Evolutionary conservation across 75 land plant species (phyloP).

Genomic region (Pinus taeda): DNA sequence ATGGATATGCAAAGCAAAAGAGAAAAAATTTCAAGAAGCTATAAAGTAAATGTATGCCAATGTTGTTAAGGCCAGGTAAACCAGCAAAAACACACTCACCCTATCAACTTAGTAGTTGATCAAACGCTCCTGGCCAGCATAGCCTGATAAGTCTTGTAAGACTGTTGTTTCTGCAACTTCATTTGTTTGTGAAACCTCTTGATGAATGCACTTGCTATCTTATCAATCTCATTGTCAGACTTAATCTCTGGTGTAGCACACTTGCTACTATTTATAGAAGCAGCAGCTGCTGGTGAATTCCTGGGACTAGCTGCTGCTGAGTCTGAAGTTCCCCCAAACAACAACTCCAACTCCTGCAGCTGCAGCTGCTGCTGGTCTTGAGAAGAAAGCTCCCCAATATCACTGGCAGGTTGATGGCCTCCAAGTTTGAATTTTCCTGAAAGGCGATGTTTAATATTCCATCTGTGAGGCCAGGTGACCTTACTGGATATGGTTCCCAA

Average conservation of each 20-base stretch:
- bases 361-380: neutral
- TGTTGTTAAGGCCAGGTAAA: too few species aligned
- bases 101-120: neutral
- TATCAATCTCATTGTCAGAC: conserved; percentile 8
- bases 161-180: conserved; percentile 11
- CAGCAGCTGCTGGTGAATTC: neutral
- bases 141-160: conserved; percentile 8
- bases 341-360: neutral
- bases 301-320: conserved; percentile 2
- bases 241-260: neutral
- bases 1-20: too few species aligned
- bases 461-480: neutral
- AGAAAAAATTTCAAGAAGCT: too few species aligned
- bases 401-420: neutral
- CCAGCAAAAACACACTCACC: too few species aligned
- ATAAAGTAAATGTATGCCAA: too few species aligned
- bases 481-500: neutral
- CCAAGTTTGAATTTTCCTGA: conserved; percentile 1
- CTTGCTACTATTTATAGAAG: neutral
- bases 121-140: conserved; percentile 9
- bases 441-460: neutral
- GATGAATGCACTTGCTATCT: conserved; percentile 7
- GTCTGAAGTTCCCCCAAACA: neutral
- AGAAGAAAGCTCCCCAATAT: neutral
- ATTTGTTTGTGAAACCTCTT: conserved; percentile 5